Percentiles rank a stretch among this genome's conserved stretches.
These are phyloP conservation scores for Kuraishia cidri DNA, from an alignment of 805 yeast genomes.

Conservation along the genomic window DNA sequence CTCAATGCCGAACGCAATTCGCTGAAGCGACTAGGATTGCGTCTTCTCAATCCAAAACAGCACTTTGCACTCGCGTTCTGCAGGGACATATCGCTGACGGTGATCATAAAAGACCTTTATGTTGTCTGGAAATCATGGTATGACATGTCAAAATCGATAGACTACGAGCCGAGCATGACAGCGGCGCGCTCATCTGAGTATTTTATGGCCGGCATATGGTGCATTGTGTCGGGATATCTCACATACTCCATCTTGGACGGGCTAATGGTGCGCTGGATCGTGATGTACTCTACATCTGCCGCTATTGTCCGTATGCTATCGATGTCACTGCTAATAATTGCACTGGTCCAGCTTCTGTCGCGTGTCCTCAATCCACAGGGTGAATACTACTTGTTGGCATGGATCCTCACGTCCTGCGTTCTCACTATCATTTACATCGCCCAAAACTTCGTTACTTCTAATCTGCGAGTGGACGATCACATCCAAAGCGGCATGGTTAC, in stretches of 20 bases:
- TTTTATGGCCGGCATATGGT: constrained; percentile 84
- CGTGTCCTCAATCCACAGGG: constrained; percentile 64
- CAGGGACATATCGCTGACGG: constrained; percentile 58
- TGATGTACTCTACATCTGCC: constrained; percentile 79
- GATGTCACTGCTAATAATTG: constrained; percentile 64
- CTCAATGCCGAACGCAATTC: constrained; percentile 13
- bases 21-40: constrained; percentile 56
- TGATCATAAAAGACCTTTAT: constrained; percentile 16
- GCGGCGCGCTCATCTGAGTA: constrained; percentile 70
- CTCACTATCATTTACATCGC: constrained; percentile 72
- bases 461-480: constrained; percentile 35
- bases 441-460: constrained; percentile 84
- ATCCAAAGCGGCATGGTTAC: constrained; percentile 14
- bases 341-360: constrained; percentile 60
- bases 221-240: constrained; percentile 78
- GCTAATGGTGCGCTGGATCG: constrained; percentile 88
- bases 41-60: constrained; percentile 65
- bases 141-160: constrained; percentile 6
- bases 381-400: constrained; percentile 72
- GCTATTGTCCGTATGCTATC: constrained; percentile 83
- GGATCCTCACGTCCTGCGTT: constrained; percentile 86
- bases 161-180: constrained; percentile 24
- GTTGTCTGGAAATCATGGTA: constrained; percentile 18
- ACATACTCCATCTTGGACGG: constrained; percentile 83
- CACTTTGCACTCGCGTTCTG: constrained; percentile 72